These are phyloP conservation scores for Diophrys sp. DNA, from an alignment of 73 alveolate genomes.

Conservation along the genomic window DNA sequence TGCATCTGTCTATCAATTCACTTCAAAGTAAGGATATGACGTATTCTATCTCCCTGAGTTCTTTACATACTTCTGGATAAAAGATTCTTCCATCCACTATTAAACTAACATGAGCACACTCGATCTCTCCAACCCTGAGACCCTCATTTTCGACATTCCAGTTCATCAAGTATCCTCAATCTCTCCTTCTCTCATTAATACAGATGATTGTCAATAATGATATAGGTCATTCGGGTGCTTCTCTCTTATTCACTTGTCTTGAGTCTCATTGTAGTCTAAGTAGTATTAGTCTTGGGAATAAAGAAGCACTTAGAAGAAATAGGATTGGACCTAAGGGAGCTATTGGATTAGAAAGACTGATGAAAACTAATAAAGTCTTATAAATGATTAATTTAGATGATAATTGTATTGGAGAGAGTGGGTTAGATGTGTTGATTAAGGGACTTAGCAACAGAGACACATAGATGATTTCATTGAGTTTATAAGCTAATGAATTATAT, in stretches of 20 bases:
- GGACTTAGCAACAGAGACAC: not conserved
- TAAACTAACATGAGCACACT: too few relatives aligned
- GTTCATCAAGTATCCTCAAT: too few relatives aligned
- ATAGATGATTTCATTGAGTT: not conserved
- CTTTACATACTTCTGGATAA: too few relatives aligned
- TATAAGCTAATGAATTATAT: not conserved
- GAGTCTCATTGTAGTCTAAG: not conserved
- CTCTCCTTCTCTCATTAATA: too few relatives aligned
- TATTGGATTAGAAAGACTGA: not conserved
- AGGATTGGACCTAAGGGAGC: not conserved
- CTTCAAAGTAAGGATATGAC: too few relatives aligned
- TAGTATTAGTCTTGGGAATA: not conserved
- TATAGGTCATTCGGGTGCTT: not conserved
- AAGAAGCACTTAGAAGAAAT: not conserved
- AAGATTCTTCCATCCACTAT: too few relatives aligned
- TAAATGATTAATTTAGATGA: not conserved
- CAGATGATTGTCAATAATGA: too few relatives aligned
- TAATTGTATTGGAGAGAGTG: not conserved
- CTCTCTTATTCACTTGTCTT: not conserved
- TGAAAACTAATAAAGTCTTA: not conserved
- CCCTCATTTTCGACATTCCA: too few relatives aligned
- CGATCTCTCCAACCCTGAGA: too few relatives aligned
- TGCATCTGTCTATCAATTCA: too few relatives aligned
- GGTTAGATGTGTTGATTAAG: not conserved
- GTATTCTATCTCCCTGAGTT: too few relatives aligned